Percentiles rank a stretch among this genome's conserved stretches.
Evolutionary conservation across 2,329 filamentous ascomycete genomes (phyloP).

Genomic region (Epichloe scottii): DNA sequence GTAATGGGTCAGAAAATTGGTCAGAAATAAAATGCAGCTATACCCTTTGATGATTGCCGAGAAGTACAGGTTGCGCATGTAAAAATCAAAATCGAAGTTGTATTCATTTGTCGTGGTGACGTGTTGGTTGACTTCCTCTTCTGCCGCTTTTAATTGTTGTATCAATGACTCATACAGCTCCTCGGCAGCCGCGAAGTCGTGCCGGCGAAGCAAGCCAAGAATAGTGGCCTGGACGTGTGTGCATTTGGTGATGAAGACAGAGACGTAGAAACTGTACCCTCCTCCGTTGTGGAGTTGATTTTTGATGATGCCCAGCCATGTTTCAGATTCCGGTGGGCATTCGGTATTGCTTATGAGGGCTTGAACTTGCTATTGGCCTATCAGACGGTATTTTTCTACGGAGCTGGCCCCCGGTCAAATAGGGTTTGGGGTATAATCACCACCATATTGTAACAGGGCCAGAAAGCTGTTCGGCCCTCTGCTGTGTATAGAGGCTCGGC

Average conservation of each 20-base stretch:
- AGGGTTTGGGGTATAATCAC: slow-evolving; percentile 14
- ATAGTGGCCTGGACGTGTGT: slow-evolving; percentile 17
- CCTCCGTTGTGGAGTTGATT: slow-evolving; percentile 15
- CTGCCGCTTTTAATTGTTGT: slow-evolving; percentile 14
- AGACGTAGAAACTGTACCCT: slow-evolving; percentile 15
- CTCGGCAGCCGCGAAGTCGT: slow-evolving; percentile 17
- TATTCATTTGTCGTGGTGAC: slow-evolving; percentile 5
- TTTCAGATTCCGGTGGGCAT: slow-evolving; percentile 23
- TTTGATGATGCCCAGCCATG: slow-evolving; percentile 22
- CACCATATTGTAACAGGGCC: slow-evolving; percentile 26
- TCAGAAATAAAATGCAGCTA: slow-evolving; percentile 18
- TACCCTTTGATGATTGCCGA: slow-evolving; percentile 24
- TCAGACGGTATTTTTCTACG: too few species aligned
- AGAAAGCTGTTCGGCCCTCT: slow-evolving; percentile 21
- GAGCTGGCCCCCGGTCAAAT: too few species aligned
- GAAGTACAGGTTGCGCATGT: slow-evolving; percentile 21
- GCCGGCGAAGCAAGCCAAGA: slow-evolving; percentile 13
- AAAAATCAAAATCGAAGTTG: slow-evolving; percentile 13
- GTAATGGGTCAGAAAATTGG: slow-evolving; percentile 24
- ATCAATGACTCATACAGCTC: slow-evolving; percentile 16
- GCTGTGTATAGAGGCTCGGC: slow-evolving; percentile 12
- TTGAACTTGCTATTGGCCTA: slow-evolving; percentile 22
- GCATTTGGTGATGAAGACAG: slow-evolving; percentile 16
- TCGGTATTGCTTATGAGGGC: slow-evolving; percentile 19
- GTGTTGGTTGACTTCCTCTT: slow-evolving; percentile 11